Evolutionary conservation across 768 basidiomycete species (phyloP).

Genomic region (Fomitopsis serialis): DNA sequence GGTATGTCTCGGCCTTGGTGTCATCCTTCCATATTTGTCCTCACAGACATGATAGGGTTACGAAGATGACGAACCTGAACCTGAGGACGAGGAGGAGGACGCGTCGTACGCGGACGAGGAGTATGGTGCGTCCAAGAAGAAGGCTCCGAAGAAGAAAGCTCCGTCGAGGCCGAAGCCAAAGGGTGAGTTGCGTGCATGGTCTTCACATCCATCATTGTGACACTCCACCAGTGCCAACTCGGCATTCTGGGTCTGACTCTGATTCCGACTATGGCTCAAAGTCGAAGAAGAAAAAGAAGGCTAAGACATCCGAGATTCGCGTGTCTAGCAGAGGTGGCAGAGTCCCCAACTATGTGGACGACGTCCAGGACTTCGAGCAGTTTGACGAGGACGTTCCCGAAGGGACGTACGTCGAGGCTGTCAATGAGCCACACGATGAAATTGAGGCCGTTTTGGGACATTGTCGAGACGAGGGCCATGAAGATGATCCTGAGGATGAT

Average conservation of each 20-base stretch:
- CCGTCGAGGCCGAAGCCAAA: slow-evolving; percentile 55
- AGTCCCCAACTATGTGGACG: slow-evolving; percentile 81
- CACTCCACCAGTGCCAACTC: slow-evolving; percentile 32
- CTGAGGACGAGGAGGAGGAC: slow-evolving; percentile 59
- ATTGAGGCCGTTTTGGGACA: slow-evolving; percentile 91
- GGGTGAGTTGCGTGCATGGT: slow-evolving; percentile 36
- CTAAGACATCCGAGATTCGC: slow-evolving; percentile 66
- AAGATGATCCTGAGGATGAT: slow-evolving; percentile 71
- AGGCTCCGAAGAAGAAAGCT: slow-evolving; percentile 56
- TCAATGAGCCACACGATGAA: slow-evolving; percentile 65
- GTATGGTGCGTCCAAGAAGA: slow-evolving; percentile 63
- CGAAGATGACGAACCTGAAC: slow-evolving; percentile 35
- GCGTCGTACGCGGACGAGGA: slow-evolving; percentile 77
- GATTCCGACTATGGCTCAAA: slow-evolving; percentile 84
- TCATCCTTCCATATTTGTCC: slow-evolving; percentile 10
- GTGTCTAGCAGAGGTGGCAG: slow-evolving; percentile 71
- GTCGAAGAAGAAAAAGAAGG: slow-evolving; percentile 69
- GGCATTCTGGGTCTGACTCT: slow-evolving; percentile 66
- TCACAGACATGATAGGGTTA: slow-evolving; percentile 43
- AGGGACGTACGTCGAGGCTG: slow-evolving; percentile 35
- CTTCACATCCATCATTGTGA: neutral
- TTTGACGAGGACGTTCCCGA: slow-evolving; percentile 60
- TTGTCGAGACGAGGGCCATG: slow-evolving; percentile 76
- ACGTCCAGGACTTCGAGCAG: slow-evolving; percentile 62
- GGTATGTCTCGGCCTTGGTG: slow-evolving; percentile 35